Evolutionary conservation across 805 yeast species (phyloP).

Genomic region (Saccharomycopsis microspora): DNA sequence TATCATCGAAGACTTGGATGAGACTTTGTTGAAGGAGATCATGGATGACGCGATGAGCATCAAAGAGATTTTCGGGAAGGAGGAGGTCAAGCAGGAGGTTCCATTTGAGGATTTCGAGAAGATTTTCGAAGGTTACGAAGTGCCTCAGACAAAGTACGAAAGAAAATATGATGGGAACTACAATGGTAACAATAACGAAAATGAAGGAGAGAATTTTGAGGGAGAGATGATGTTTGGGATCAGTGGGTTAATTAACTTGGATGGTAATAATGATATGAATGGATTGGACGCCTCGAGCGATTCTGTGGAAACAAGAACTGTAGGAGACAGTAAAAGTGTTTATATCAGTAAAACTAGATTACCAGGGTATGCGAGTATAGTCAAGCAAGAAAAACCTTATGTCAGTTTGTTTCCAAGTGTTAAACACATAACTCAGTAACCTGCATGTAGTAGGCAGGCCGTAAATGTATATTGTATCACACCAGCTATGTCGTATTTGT

Average conservation of each 20-base stretch:
- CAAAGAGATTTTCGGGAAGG: not conserved
- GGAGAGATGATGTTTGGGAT: not conserved
- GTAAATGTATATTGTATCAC: too few relatives aligned
- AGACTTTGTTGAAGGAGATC: not conserved
- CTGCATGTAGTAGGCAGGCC: too few relatives aligned
- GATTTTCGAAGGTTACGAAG: too few relatives aligned
- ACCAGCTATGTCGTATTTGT: too few relatives aligned
- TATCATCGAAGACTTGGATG: not conserved
- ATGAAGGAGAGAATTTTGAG: not conserved
- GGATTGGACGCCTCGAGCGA: not conserved
- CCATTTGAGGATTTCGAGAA: not conserved
- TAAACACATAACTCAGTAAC: too few relatives aligned
- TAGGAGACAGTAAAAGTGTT: too few relatives aligned
- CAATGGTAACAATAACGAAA: not conserved
- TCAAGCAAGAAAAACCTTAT: too few relatives aligned
- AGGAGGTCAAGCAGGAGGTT: not conserved
- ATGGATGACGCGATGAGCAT: conserved; percentile 3
- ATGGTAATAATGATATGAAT: not conserved
- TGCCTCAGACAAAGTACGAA: not conserved
- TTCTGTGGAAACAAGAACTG: not conserved
- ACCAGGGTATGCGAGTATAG: too few relatives aligned
- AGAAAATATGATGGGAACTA: not conserved
- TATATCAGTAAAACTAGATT: too few relatives aligned
- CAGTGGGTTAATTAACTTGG: not conserved
- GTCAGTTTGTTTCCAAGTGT: too few relatives aligned